Conservation (phyloP, 176 grass and related monocot species). For the Panicum miliaceum region DNA sequence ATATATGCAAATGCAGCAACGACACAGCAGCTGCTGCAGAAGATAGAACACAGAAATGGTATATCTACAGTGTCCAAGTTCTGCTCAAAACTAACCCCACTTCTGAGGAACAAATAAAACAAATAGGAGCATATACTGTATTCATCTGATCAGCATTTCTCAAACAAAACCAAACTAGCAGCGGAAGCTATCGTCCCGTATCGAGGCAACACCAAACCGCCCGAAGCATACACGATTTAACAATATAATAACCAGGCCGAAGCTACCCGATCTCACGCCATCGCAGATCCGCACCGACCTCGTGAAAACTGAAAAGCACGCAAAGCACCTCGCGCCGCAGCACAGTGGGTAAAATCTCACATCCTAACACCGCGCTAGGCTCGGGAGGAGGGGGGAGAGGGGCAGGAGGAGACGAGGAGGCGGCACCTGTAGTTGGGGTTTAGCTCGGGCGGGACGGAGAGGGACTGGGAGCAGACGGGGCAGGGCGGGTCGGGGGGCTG, state of each 20-base stretch:
- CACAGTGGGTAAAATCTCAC: not conserved
- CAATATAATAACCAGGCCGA: not conserved
- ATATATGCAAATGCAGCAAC: not conserved
- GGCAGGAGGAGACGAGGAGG: not conserved
- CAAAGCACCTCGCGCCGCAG: not conserved
- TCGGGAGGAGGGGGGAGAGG: not conserved
- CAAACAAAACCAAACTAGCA: not conserved
- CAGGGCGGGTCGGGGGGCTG: conserved; percentile 84
- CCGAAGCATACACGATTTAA: not conserved
- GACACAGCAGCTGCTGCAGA: not conserved
- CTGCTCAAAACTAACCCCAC: not conserved
- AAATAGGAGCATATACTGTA: too few relatives aligned
- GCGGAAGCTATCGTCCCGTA: not conserved
- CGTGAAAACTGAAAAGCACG: not conserved
- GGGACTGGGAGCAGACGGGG: conserved; percentile 82
- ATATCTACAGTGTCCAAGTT: not conserved
- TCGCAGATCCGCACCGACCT: conserved; percentile 28
- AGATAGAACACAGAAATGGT: not conserved
- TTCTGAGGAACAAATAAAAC: too few relatives aligned
- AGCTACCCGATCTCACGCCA: not conserved
- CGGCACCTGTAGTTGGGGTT: conserved; percentile 93
- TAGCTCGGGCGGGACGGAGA: conserved; percentile 70
- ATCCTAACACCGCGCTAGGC: not conserved
- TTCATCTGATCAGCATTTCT: conserved; percentile 4
- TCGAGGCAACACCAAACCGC: not conserved